Conservation (phyloP, 192 early-diverging fungal species). For the Geosiphon pyriformis region DNA sequence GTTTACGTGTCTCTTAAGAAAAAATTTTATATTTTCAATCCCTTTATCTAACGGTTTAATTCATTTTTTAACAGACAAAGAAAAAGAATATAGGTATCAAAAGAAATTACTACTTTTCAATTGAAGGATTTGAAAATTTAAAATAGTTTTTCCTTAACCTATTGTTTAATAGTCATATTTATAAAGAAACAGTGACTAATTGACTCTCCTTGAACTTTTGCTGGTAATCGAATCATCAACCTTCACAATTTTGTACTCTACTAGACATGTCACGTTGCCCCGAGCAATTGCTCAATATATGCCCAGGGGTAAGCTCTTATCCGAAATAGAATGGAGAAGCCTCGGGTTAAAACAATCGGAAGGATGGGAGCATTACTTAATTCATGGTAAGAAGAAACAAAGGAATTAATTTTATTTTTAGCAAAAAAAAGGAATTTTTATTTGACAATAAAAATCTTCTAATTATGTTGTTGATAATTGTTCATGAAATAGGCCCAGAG, state of each 20-base stretch:
- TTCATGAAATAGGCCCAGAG: conserved; percentile 36
- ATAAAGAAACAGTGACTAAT: not conserved
- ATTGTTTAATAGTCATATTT: not conserved
- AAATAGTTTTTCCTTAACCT: not conserved
- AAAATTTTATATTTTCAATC: not conserved
- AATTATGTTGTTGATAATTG: not conserved
- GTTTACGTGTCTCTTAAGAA: not conserved
- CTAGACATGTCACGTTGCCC: conserved; percentile 45
- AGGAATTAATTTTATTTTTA: not conserved
- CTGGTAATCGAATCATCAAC: too few relatives aligned
- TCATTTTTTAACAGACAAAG: not conserved
- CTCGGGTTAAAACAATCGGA: conserved; percentile 41
- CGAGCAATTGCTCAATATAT: conserved; percentile 31
- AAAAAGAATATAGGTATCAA: not conserved
- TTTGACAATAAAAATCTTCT: too few relatives aligned
- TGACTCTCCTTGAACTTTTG: too few relatives aligned
- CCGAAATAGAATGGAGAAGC: conserved; percentile 40
- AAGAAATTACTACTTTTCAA: not conserved
- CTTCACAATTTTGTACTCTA: not conserved
- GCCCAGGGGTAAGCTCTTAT: conserved; percentile 30
- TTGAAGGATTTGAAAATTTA: not conserved
- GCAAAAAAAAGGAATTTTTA: too few relatives aligned
- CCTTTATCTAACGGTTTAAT: not conserved
- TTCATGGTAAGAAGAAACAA: conserved; percentile 33
- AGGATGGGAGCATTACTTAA: conserved; percentile 50